Evolutionary conservation across 352 stramenopile genomes (phyloP).

Genomic region (Discostella stelligera): DNA sequence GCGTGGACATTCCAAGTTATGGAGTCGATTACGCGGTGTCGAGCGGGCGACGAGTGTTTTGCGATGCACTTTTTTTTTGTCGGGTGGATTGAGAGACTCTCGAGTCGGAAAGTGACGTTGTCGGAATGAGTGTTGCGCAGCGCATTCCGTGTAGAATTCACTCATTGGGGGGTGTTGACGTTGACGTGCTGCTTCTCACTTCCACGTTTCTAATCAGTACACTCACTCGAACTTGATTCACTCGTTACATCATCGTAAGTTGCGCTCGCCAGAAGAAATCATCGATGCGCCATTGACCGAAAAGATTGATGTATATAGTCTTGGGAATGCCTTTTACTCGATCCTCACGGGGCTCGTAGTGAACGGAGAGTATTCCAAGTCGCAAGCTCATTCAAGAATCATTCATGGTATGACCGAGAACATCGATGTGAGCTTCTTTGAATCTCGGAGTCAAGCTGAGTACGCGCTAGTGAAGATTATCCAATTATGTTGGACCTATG

Average conservation of each 20-base stretch:
- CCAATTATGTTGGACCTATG: constrained; percentile 53
- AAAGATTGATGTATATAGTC: constrained; percentile 76
- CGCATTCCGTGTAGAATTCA: too few species aligned
- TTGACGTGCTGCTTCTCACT: not conserved
- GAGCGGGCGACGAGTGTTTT: too few species aligned
- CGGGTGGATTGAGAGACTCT: too few species aligned
- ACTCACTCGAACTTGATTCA: not conserved
- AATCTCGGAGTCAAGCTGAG: constrained; percentile 22
- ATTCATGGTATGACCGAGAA: constrained; percentile 21
- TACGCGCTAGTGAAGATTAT: constrained; percentile 49
- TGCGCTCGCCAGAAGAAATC: constrained; percentile 72
- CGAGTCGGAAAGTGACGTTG: too few species aligned
- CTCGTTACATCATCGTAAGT: constrained; percentile 23
- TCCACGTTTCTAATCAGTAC: not conserved
- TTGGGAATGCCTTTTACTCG: constrained; percentile 74
- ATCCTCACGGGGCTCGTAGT: constrained; percentile 58
- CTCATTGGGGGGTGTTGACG: too few species aligned
- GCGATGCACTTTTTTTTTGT: too few species aligned
- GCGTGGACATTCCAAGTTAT: not conserved
- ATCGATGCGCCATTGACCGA: constrained; percentile 62
- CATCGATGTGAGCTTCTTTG: constrained; percentile 25
- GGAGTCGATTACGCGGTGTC: not conserved
- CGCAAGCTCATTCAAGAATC: constrained; percentile 20
- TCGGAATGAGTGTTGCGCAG: too few species aligned
- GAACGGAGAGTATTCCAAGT: constrained; percentile 8